These are phyloP conservation scores for Trypanosoma boissoni DNA, from an alignment of 208 protist genomes.

Conservation along the genomic window DNA sequence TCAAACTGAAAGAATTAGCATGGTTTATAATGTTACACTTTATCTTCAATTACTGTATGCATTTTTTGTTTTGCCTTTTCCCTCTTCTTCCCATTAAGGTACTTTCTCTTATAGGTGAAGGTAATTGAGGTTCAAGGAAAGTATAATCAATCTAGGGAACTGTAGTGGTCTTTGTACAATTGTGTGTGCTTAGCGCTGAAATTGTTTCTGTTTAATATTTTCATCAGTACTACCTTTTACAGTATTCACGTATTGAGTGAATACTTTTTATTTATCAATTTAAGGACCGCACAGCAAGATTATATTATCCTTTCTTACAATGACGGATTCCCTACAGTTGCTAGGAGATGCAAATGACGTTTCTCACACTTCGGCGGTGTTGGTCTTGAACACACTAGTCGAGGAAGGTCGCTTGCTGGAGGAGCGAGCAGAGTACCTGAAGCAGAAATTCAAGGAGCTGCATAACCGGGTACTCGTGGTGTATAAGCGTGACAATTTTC, in stretches of 20 bases:
- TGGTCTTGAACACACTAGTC: slow-evolving; percentile 76
- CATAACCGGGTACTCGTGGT: slow-evolving; percentile 84
- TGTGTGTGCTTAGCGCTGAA: too few relatives aligned
- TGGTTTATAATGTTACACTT: too few relatives aligned
- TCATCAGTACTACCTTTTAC: too few relatives aligned
- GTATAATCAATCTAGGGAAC: too few relatives aligned
- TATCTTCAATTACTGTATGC: slow-evolving; percentile 1
- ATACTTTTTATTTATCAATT: too few relatives aligned
- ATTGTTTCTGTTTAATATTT: too few relatives aligned
- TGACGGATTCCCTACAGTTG: slow-evolving; percentile 17
- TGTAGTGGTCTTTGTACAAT: too few relatives aligned
- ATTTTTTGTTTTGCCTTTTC: slow-evolving; percentile 7
- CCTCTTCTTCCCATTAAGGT: slow-evolving; percentile 1
- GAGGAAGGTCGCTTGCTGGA: slow-evolving; percentile 86
- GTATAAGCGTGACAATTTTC: slow-evolving; percentile 87
- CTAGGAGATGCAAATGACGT: slow-evolving; percentile 81
- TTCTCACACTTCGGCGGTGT: slow-evolving; percentile 82
- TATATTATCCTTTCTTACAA: slow-evolving; percentile 13
- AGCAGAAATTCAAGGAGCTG: slow-evolving; percentile 83
- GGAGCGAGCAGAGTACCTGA: slow-evolving; percentile 82
- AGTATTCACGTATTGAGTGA: too few relatives aligned
- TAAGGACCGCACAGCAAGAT: too few relatives aligned
- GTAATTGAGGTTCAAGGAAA: too few relatives aligned
- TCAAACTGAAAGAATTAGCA: too few relatives aligned
- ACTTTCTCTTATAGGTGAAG: too few relatives aligned